Evolutionary conservation across 2,329 filamentous ascomycete genomes (phyloP).

Genomic region (Penicillium sp.): DNA sequence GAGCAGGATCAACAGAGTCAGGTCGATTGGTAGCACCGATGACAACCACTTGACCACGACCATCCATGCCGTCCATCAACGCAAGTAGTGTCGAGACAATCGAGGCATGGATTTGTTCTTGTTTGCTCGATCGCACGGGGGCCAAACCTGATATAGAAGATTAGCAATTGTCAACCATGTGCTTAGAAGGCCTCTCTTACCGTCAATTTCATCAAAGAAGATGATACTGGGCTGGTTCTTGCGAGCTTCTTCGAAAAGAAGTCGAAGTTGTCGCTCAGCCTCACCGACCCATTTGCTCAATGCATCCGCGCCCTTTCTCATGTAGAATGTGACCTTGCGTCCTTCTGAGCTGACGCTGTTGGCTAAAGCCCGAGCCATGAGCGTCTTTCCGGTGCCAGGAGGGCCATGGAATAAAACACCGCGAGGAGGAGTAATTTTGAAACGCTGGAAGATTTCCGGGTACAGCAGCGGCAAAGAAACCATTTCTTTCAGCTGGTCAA

Average conservation of each 20-base stretch:
- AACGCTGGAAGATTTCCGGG: conserved; percentile 85
- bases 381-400: conserved; percentile 94
- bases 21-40: conserved; percentile 98
- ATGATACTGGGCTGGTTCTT: conserved; percentile 98
- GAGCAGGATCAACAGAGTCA: conserved; percentile 93
- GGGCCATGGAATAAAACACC: conserved; percentile 96
- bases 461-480: conserved; percentile 91
- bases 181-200: conserved; percentile 40
- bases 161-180: conserved; percentile 9
- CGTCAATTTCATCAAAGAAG: conserved; percentile 99
- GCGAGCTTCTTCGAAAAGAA: conserved; percentile 92
- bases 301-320: conserved; percentile 97
- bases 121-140: conserved; percentile 93
- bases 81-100: conserved; percentile 94
- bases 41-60: conserved; percentile 95
- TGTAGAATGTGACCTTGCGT: conserved; percentile 96
- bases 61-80: conserved; percentile 97
- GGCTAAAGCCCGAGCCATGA: conserved; percentile 89
- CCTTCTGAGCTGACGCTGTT: conserved; percentile 86
- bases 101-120: conserved; percentile 97
- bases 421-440: conserved; percentile 89
- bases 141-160: conserved; percentile 57
- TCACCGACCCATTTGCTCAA: conserved; percentile 99
- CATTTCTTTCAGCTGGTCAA: conserved; percentile 98
- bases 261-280: conserved; percentile 87